Base-by-base conservation (phyloP, 208 protist species). In the Leishmania amazonensis region DNA sequence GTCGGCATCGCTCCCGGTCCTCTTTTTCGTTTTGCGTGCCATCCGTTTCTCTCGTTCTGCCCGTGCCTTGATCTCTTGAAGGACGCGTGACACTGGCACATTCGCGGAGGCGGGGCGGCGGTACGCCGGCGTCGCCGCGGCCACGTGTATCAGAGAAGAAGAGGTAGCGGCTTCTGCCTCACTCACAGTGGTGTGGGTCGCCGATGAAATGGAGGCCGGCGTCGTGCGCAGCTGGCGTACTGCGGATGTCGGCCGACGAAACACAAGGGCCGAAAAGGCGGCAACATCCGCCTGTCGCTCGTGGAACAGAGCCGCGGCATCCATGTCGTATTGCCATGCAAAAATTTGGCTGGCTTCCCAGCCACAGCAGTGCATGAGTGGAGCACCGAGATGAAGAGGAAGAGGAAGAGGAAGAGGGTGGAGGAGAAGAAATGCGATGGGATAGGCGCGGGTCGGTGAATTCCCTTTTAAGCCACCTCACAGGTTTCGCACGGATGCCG, bases 41-140 rank as follows among this genome's bases (percentile, higher is more conserved):
- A 51, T 35, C 5, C 53, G 58, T 24, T 21, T 45, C 72, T 53
- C 67, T 17, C 76, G 67, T 58, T 75, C 53, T 19, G 77, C 77
- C 2, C 53, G 77, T 42, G 74, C 64, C 54, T 88, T 88, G 11
- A 77, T 84, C 72, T 87, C 78, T 21, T 80, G 87, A 75, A 89
- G 28, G 68, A 93, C 86, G 47, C 81, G 85, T n/a, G 86, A 89
- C 1, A 95, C 72, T 0, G 91, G 93, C 7, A 92, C 78, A 73
- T 96, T 96, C 13, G 86, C 80, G 0, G 93, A 95, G 17, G 93
- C 86, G 3, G 93, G 93, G 38, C 93, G 91, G 58, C 93, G 93
- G 70, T 96, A 93, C 11, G 82, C 40, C 17, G 83, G 71, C 40
- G 73, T 73, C 45, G 28, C 17, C 57, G 73, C n/a, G 42, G 71